Evolutionary conservation across 1,139 yeast genomes (phyloP), one percentile per base, ranked within the genome.

Genomic region (Saccharomyces pastorianus): DNA sequence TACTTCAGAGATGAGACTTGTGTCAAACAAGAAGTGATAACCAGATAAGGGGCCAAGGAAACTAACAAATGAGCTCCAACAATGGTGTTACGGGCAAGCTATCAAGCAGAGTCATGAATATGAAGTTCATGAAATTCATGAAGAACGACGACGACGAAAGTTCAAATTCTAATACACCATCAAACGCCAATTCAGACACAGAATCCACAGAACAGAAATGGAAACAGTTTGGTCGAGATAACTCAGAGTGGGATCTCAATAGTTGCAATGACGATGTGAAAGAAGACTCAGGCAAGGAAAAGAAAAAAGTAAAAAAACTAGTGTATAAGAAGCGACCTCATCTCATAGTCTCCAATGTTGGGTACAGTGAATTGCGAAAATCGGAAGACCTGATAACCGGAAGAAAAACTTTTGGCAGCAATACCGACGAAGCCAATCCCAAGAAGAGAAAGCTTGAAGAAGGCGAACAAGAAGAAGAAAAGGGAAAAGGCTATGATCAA

Each of bases 191-290:
- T 38, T 38, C 44, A 38, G 44, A 38, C 25, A 13, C 11, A 8
- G 44, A 38, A 46, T 14, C 26, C 64, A 63, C 31, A 74, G 68
- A 51, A 79, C 75, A 60, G 66, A 79, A 29, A 74, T 34, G 52
- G 51, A 51, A 50, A 73, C 51, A 89, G 83, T 66, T 59, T 71
- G 14, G 83, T 88, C 29, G 85, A 80, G 70, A 64, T 25, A 56
- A 58, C 11, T 65, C 72, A 9, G 68, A 64, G 28, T 53, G 61
- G 57, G 51, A 61, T 11, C 51, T 59, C 47, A 50, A 48, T 38
- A 51, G 31, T 28, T 51, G 38, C 9, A 46, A 46, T 13, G 25
- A 25, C 20, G 20, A 17, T 29, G 23, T 29, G 14, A 26, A 29
- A 13, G 42, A 7, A 29, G 27, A 42, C 47, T 25, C 44, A 49